Evolutionary conservation across 352 stramenopile species (phyloP), one percentile per base, ranked within the genome.

Genomic region (Globisporangium barbulae): DNA sequence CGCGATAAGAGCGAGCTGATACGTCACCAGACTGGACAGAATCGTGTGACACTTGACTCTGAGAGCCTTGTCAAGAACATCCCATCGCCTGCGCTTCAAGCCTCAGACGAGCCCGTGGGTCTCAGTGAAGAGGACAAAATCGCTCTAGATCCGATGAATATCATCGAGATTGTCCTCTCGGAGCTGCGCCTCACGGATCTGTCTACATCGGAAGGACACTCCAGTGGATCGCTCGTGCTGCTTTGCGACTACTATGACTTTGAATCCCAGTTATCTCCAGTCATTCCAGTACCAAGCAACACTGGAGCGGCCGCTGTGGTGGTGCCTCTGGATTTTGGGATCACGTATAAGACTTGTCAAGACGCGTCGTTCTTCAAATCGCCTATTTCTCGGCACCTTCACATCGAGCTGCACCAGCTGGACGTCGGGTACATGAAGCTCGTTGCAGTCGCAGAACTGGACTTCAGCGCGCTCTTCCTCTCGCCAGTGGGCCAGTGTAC

Each of bases 241-340:
- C 64, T 78, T 2, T 79, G 72, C 63, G 74, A 82, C 61, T 82
- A 74, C 28, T 79, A 69, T 22, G 74, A 82, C 45, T 82, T 78
- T 57, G 74, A 82, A 45, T 66, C 71, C 1, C 74, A 82, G 41
- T 15, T 68, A 19, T 82, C 74, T 2, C 72, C 71, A 10, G 53
- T 76, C 39, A 63, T 74, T 37, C 31, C 59, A 15, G 41, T 65
- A 6, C 30, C 12, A 21, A 15, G 19, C 17, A 30, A 30, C 4
- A 19, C n/a, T 28, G 13, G 5, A 25, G 5, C 8, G 15, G 21
- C 19, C 17, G 25, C 25, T 21, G 6, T 5, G 7, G 9, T 45
- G 12, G 31, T 66, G 41, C 31, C 49, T 4, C 21, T 78, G 2
- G 74, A 82, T 19, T 64, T 82, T 41, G 63, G 64, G 0, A 62